Evolutionary conservation across 345 rosid species (phyloP).

Genomic region (Melaleuca alternifolia): DNA sequence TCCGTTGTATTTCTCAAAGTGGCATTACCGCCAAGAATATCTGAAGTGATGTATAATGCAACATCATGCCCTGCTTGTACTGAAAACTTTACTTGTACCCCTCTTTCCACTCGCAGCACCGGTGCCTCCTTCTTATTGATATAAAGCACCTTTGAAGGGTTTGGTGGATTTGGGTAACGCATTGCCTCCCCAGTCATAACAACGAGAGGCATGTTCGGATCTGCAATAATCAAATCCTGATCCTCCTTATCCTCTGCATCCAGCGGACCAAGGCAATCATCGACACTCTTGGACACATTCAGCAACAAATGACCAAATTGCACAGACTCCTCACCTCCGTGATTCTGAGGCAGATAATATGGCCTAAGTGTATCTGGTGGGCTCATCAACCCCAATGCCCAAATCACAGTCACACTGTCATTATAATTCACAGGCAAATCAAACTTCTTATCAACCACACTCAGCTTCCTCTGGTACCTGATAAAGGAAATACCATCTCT

Average conservation of each 20-base stretch:
- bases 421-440: constrained; percentile 63
- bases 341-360: constrained; percentile 81
- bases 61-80: constrained; percentile 74
- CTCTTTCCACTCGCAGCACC: constrained; percentile 65
- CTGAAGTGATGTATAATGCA: constrained; percentile 69
- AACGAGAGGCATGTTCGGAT: constrained; percentile 41
- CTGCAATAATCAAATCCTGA: constrained; percentile 53
- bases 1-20: constrained; percentile 65
- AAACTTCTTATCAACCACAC: constrained; percentile 47
- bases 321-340: constrained; percentile 45
- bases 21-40: constrained; percentile 90
- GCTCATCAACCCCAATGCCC: constrained; percentile 90
- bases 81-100: constrained; percentile 52
- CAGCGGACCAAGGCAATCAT: constrained; percentile 60
- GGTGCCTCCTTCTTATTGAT: constrained; percentile 72
- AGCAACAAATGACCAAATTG: constrained; percentile 37
- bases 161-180: constrained; percentile 61
- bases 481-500: constrained; percentile 90
- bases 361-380: constrained; percentile 71
- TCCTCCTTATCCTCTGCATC: constrained; percentile 65
- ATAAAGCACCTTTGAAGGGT: constrained; percentile 51
- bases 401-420: constrained; percentile 48
- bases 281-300: constrained; percentile 29
- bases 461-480: constrained; percentile 60
- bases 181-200: constrained; percentile 29